Conservation (phyloP, 805 yeast species). For the Tetrapisispora nanseiensis region DNA sequence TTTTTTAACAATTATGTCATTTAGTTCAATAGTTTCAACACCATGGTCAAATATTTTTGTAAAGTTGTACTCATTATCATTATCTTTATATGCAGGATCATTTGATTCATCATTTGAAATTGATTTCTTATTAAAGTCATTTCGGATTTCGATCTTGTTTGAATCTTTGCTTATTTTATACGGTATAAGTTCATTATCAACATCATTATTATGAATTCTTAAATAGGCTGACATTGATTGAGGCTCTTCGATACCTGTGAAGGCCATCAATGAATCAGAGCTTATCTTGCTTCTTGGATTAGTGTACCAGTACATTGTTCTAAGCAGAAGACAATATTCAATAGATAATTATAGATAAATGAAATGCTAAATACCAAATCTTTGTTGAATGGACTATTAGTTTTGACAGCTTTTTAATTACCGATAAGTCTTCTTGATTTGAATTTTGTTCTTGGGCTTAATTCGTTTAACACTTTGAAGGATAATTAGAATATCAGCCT, state of each 20-base stretch:
- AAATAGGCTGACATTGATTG: not conserved
- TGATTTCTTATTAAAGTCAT: not conserved
- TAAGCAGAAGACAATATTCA: not conserved
- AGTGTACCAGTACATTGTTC: constrained; percentile 9
- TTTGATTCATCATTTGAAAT: not conserved
- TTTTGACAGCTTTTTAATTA: too few relatives aligned
- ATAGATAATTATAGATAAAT: too few relatives aligned
- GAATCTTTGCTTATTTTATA: not conserved
- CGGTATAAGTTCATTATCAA: not conserved
- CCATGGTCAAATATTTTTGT: constrained; percentile 45
- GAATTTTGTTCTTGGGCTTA: too few relatives aligned
- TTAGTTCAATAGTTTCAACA: constrained; percentile 37
- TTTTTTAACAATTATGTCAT: not conserved
- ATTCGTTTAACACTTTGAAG: too few relatives aligned
- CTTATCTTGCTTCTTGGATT: not conserved
- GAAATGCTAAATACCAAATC: not conserved
- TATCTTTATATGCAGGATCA: not conserved
- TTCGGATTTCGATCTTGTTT: not conserved
- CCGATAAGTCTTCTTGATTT: too few relatives aligned
- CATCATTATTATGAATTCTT: not conserved
- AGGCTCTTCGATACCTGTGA: constrained; percentile 2
- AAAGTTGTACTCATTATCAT: constrained; percentile 11
- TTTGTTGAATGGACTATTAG: too few relatives aligned
- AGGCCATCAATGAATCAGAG: not conserved
- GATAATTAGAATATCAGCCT: too few relatives aligned